phyloP scores from a whole-genome alignment of 2,329 filamentous ascomycete species.

The Emergomyces africanus region DNA sequence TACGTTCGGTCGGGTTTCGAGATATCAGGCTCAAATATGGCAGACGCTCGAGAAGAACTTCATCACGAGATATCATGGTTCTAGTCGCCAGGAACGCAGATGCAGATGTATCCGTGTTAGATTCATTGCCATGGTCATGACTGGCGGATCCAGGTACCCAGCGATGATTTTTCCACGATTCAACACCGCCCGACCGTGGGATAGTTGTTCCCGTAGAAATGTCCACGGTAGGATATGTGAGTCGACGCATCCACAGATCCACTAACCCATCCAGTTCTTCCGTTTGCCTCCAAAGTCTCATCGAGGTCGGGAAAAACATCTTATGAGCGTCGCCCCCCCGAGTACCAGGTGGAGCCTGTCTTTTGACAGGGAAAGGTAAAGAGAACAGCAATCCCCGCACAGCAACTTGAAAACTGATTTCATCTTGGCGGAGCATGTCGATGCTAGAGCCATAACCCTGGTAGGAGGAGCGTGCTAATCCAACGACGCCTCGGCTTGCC shows the following conservation, averaged over 20 bases:
- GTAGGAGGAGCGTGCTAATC: constrained; percentile 36
- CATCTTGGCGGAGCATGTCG: constrained; percentile 76
- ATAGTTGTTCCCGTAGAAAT: constrained; percentile 1
- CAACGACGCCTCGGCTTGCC: constrained; percentile 37
- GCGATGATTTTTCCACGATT: constrained; percentile 19
- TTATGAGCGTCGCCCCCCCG: constrained; percentile 52
- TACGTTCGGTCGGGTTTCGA: constrained; percentile 27
- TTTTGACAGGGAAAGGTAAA: constrained; percentile 73
- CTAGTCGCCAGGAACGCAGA: constrained; percentile 11
- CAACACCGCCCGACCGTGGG: constrained; percentile 18
- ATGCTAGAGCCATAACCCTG: constrained; percentile 45
- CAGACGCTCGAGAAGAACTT: constrained; percentile 59
- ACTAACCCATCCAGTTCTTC: constrained; percentile 70
- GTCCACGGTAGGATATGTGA: constrained; percentile 22
- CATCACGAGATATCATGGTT: constrained; percentile 24
- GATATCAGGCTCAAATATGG: constrained; percentile 68
- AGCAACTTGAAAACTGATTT: constrained; percentile 85
- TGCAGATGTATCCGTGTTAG: background rate
- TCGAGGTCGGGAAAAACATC: constrained; percentile 82
- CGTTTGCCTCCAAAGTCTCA: constrained; percentile 69
- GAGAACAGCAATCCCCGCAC: constrained; percentile 76
- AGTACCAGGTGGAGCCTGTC: constrained; percentile 30
- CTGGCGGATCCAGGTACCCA: background rate
- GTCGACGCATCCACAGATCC: constrained; percentile 26
- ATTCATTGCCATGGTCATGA: constrained; percentile 1